phyloP scores from a whole-genome alignment of 108 stramenopile species.

The Nannochloropsis oceanica region DNA sequence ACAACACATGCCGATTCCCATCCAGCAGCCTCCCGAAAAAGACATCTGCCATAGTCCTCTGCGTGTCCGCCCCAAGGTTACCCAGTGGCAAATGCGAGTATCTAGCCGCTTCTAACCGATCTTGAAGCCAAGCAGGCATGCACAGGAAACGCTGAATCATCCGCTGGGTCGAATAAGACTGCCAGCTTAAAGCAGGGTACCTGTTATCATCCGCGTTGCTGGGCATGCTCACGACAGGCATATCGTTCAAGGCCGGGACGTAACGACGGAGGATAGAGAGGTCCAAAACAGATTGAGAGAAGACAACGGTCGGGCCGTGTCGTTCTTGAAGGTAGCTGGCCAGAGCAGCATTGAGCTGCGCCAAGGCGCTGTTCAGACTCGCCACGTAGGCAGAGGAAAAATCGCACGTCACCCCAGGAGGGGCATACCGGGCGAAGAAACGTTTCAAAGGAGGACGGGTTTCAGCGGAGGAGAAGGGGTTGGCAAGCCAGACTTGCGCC shows the following conservation, averaged over 20 bases:
- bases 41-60: constrained; percentile 58
- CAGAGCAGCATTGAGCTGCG: constrained; percentile 55
- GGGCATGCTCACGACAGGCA: constrained; percentile 62
- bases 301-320: constrained; percentile 66
- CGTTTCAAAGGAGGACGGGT: constrained; percentile 8
- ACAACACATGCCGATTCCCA: constrained; percentile 69
- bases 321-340: constrained; percentile 48
- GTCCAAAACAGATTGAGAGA: background rate
- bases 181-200: constrained; percentile 79
- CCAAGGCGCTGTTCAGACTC: constrained; percentile 47
- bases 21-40: constrained; percentile 53
- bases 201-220: constrained; percentile 56
- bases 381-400: constrained; percentile 42
- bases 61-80: constrained; percentile 66
- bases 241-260: constrained; percentile 59
- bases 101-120: constrained; percentile 53
- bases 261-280: constrained; percentile 11
- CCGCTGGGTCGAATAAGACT: constrained; percentile 60
- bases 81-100: constrained; percentile 81
- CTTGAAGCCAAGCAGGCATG: constrained; percentile 64
- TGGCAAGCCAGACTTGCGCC: constrained; percentile 11
- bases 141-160: constrained; percentile 50
- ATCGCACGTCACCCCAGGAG: constrained; percentile 10
- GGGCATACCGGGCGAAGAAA: constrained; percentile 8
- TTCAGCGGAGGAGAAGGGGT: constrained; percentile 11